A percentile compares a stretch with the other conserved stretches of the same genome.
phyloP scores from a whole-genome alignment of 768 basidiomycete species.

The Leccinum truebloodii region DNA sequence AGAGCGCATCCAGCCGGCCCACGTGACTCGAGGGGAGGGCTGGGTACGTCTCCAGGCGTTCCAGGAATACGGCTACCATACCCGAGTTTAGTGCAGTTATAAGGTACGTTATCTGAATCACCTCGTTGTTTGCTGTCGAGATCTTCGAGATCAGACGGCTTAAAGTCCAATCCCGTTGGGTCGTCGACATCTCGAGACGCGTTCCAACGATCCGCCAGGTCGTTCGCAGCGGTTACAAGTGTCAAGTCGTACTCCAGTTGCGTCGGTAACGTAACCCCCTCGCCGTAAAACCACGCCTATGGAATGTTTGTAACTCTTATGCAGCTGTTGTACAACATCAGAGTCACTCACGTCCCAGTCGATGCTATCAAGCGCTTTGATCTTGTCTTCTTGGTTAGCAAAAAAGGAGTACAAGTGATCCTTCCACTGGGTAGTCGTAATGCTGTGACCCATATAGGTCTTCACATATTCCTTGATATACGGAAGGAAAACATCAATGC shows the following conservation, averaged over 20 bases:
- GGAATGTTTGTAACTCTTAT: background rate
- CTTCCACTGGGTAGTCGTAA: conserved; percentile 60
- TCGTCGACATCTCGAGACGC: conserved; percentile 40
- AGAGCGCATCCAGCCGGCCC: conserved; percentile 43
- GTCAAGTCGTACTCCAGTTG: conserved; percentile 54
- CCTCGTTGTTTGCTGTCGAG: conserved; percentile 56
- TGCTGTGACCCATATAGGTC: conserved; percentile 56
- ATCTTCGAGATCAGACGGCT: conserved; percentile 42
- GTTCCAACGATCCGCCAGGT: conserved; percentile 55
- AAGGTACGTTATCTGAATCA: conserved; percentile 10
- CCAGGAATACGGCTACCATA: conserved; percentile 54
- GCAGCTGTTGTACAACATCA: background rate
- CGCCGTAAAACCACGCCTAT: conserved; percentile 59
- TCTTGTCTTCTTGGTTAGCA: conserved; percentile 41
- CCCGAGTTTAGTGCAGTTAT: background rate
- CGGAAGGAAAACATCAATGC: conserved; percentile 54
- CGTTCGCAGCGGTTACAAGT: conserved; percentile 51
- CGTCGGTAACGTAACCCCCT: conserved; percentile 50
- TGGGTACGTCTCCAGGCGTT: conserved; percentile 44
- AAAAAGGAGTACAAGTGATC: conserved; percentile 57
- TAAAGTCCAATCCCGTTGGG: conserved; percentile 41
- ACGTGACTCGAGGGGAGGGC: conserved; percentile 47
- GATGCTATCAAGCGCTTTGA: conserved; percentile 49
- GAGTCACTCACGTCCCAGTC: conserved; percentile 53
- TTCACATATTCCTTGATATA: conserved; percentile 57